Conservation (phyloP, 306 rosid species). For the Casuarina glauca region DNA sequence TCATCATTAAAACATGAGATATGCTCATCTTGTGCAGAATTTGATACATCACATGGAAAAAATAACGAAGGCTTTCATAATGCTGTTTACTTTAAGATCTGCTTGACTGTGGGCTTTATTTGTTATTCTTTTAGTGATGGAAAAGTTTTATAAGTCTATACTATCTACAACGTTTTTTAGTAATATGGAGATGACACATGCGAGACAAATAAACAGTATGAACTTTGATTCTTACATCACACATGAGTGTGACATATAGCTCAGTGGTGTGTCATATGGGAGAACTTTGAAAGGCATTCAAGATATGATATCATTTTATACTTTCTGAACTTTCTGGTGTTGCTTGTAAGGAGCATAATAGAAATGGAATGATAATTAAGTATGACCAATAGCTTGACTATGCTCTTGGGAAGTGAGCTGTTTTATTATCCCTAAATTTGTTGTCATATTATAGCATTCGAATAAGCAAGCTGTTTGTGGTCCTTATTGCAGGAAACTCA, state of each 20-base stretch:
- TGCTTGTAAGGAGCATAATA: background rate
- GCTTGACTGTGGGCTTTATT: background rate
- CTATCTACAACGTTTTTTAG: background rate
- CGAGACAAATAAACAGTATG: background rate
- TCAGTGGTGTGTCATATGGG: background rate
- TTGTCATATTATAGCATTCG: background rate
- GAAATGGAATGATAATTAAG: background rate
- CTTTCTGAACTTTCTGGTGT: background rate
- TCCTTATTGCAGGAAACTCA: constrained; percentile 78
- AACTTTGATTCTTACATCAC: background rate
- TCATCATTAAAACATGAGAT: background rate
- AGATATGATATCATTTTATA: background rate
- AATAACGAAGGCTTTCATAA: background rate
- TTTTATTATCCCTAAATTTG: background rate
- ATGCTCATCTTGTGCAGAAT: background rate
- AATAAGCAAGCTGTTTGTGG: constrained; percentile 3
- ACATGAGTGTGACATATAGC: background rate
- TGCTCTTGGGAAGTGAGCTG: background rate
- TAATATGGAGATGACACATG: background rate
- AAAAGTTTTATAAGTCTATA: background rate
- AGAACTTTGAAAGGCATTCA: background rate
- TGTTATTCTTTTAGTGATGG: background rate
- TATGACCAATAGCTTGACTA: background rate
- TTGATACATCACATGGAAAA: background rate
- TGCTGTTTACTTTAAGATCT: background rate